Conservation (phyloP, 1,284 basidiomycete species). For the Ganoderma sinense region DNA sequence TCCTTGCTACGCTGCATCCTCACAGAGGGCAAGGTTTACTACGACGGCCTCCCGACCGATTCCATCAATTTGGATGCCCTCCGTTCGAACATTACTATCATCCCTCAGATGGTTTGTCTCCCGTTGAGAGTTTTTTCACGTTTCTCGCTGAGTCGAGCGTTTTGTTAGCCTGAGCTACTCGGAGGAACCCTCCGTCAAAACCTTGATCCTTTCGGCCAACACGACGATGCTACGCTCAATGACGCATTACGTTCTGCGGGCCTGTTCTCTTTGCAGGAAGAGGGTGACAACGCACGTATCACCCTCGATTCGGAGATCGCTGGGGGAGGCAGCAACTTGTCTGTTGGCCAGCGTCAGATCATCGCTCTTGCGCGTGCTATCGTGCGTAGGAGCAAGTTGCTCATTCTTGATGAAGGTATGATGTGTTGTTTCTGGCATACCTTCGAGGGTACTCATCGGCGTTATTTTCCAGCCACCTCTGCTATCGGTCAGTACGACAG, state of each 20-base stretch:
- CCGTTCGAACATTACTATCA: conserved; percentile 59
- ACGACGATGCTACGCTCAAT: conserved; percentile 53
- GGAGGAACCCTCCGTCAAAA: conserved; percentile 45
- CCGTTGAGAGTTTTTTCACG: neutral
- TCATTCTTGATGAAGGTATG: conserved; percentile 45
- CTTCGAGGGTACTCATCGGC: neutral
- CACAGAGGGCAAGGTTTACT: conserved; percentile 53
- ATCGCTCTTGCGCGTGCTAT: conserved; percentile 45
- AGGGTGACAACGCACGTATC: conserved; percentile 38
- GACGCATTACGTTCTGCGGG: conserved; percentile 42
- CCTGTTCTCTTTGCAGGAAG: conserved; percentile 40
- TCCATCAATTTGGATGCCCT: conserved; percentile 69
- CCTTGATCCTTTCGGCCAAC: conserved; percentile 57
- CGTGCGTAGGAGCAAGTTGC: conserved; percentile 43
- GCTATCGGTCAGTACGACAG: conserved; percentile 51
- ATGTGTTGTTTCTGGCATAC: neutral
- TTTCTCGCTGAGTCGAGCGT: too few species aligned
- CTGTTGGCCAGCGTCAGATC: conserved; percentile 42
- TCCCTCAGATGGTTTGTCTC: conserved; percentile 46
- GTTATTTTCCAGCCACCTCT: conserved; percentile 50
- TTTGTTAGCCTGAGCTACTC: conserved; percentile 49
- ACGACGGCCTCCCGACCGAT: conserved; percentile 42
- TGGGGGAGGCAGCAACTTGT: conserved; percentile 50
- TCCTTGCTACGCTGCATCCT: conserved; percentile 53
- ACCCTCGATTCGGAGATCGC: conserved; percentile 45